Conservation (phyloP, 2,329 filamentous ascomycete species). For the Sarocladium strictum region DNA sequence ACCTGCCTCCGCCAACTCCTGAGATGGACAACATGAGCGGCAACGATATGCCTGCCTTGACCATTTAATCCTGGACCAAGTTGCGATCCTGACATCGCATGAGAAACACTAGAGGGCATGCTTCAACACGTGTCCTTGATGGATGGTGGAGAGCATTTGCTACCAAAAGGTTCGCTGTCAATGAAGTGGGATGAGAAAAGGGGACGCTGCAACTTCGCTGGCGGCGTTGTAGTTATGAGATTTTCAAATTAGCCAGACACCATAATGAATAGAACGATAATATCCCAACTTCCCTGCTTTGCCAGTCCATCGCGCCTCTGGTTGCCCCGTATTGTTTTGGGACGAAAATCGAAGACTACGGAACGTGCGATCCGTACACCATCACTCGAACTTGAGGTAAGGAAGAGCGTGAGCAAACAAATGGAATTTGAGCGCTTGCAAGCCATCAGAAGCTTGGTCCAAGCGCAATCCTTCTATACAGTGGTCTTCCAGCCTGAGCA, state of each 20-base stretch:
- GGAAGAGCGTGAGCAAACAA: neutral
- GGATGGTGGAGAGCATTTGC: neutral
- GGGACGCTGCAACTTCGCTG: neutral
- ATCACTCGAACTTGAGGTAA: too few species aligned
- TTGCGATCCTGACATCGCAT: neutral
- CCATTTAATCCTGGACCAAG: conserved; percentile 21
- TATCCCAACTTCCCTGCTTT: neutral
- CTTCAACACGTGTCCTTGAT: conserved; percentile 17
- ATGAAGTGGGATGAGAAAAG: too few species aligned
- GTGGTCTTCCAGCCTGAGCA: conserved; percentile 10
- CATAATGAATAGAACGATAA: neutral
- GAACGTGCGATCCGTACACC: too few species aligned
- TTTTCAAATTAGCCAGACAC: neutral
- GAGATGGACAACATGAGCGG: conserved; percentile 37
- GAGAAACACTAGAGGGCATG: conserved; percentile 10
- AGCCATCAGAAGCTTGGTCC: conserved; percentile 3
- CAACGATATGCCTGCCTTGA: conserved; percentile 35
- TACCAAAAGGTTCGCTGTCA: too few species aligned
- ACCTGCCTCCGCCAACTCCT: conserved; percentile 49
- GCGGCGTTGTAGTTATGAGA: neutral
- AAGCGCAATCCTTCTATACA: conserved; percentile 13
- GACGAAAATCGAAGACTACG: too few species aligned
- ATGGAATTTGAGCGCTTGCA: conserved; percentile 3
- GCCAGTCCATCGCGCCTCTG: too few species aligned
- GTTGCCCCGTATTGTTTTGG: too few species aligned